Base-by-base conservation (phyloP, 345 rosid species). In the Jatropha curcas region DNA sequence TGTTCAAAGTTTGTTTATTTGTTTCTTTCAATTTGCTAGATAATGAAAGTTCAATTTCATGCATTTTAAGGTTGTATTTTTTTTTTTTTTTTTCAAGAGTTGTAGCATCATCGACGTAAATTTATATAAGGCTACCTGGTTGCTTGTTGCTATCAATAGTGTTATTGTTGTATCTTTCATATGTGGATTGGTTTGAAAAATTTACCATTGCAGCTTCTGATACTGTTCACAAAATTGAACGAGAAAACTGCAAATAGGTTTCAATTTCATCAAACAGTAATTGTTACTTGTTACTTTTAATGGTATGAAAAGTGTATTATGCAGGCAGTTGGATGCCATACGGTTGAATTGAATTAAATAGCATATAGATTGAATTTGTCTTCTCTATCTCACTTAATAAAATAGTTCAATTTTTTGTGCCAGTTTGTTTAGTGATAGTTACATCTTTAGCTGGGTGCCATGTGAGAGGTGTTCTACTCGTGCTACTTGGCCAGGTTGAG, bases 341-440 rank as follows among this genome's bases (percentile, higher is more conserved):
- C 24, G 7, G 25, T n/a, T n/a, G n/a, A n/a, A 8, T 65, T 69
- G 61, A 65, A 48, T 55, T 67, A 58, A 22, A 17, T 77, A 14
- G 53, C n/a, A n/a, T n/a, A n/a, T n/a, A 39, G 41, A 60, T 43
- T 60, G 19, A 45, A 14, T 57, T 73, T 64, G 16, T 20, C 31
- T n/a, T 46, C 52, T 50, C 8, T 22, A 60, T 25, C 28, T 48
- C 52, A 20, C 56, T 73, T 71, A 11, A 27, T 24, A 9, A 7
- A 58, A 41, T 65, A 58, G 71, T 8, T 50, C 62, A 4, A n/a
- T 64, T 46, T 33, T 30, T 43, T 41, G 9, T 59, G n/a, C n/a
- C 43, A 45, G 37, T 50, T 35, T 43, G 41, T 58, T 51, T n/a
- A 55, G 22, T 34, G 28, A 39, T 62, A 34, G 60, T 65, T 16